Evolutionary conservation across 371 early-diverging fungal genomes (phyloP), one percentile per base, ranked within the genome.

Genomic region (Entomophthora muscae): DNA sequence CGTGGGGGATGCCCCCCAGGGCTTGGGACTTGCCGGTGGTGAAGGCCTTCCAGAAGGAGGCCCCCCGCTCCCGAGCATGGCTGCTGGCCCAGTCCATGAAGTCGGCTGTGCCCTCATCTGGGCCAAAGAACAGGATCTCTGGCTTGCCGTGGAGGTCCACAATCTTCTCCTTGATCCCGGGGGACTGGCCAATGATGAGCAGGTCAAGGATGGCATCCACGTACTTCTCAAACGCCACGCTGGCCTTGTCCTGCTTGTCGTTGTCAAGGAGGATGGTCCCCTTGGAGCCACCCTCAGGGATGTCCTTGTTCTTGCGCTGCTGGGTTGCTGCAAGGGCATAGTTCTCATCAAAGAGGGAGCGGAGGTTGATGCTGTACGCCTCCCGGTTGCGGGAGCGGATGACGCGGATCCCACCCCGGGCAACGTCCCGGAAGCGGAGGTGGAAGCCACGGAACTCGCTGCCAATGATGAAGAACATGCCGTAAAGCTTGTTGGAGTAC

Each of bases 371-470:
- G 27, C 87, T 86, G 74, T 95, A 98, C 13, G 93, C 88, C 76
- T 98, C 98, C 65, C 79, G 74, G 78, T 98, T 97, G 69, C 98
- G 86, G 23, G 95, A 94, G 61, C 92, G 89, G 55, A 98, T 93
- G 66, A 98, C 89, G 69, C 98, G 90, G 69, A 98, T 96, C 68
- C 98, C 98, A 65, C 98, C 98, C 71, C 98, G 91, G 53, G 98
- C 93, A n/a, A 98, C 90, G 70, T 97, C 98, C 66, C 89, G 82
- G 87, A 98, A 98, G 53, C 98, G 86, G 53, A 98, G 73, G 71
- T 98, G 98, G 88, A 98, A 98, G 55, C 98, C 98, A 69, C 97
- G 89, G 86, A 98, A 98, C 75, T 96, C 98, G 67, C 84, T 83
- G 33, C 98, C 98, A 54, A 97, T 83, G 51, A 98, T 91, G 21